A percentile compares a stretch with the other conserved stretches of the same genome.
Conservation (phyloP, 2,329 filamentous ascomycete genomes). For the Pyricularia sp. region DNA sequence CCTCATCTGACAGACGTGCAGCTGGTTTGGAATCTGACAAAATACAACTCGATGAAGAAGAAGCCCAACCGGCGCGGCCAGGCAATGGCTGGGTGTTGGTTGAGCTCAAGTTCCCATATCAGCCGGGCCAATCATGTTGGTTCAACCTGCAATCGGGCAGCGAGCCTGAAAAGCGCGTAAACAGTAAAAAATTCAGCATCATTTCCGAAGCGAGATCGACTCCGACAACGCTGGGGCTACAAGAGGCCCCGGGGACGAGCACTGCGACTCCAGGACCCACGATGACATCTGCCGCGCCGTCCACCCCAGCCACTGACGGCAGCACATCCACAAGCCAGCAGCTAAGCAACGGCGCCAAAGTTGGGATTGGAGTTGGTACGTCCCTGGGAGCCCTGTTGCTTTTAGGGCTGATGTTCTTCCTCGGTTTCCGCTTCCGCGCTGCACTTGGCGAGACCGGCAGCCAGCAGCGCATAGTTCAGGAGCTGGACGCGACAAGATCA, state of each 20-base stretch:
- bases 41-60: background rate
- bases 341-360: background rate
- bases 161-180: background rate
- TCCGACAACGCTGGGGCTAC: background rate
- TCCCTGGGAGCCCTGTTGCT: background rate
- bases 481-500: background rate
- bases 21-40: background rate
- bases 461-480: background rate
- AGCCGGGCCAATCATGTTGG: background rate
- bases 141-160: background rate
- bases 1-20: no score
- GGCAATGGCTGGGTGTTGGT: background rate
- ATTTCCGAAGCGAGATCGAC: background rate
- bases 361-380: background rate
- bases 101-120: background rate
- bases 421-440: background rate
- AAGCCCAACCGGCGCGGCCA: background rate
- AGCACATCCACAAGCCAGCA: background rate
- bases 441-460: background rate
- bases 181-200: background rate
- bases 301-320: no score
- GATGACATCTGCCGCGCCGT: background rate
- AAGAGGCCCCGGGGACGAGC: background rate
- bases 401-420: background rate
- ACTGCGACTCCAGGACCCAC: background rate